A percentile compares a stretch with the other conserved stretches of the same genome.
Conservation (phyloP, 306 rosid genomes). For the Purshia tridentata region DNA sequence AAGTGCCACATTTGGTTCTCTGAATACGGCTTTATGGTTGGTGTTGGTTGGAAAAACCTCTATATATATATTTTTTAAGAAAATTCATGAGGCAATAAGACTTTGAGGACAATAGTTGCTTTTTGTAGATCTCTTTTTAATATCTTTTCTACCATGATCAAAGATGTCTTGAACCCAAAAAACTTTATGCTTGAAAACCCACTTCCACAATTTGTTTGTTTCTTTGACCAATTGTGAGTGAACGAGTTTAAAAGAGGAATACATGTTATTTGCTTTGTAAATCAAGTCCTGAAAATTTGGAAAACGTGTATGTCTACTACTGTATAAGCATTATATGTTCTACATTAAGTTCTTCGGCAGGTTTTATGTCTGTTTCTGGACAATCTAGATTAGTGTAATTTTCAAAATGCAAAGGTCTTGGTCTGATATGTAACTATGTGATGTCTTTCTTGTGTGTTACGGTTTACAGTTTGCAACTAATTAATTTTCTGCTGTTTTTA, state of each 20-base stretch:
- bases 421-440: not conserved
- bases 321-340: constrained; percentile 9
- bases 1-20: constrained; percentile 4
- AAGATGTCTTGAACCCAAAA: not conserved
- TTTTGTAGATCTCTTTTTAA: not conserved
- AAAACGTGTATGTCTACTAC: not conserved
- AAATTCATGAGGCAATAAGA: constrained; percentile 13
- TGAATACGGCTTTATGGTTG: not conserved
- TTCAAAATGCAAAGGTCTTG: not conserved
- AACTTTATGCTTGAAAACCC: not conserved
- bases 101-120: constrained; percentile 21
- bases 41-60: not conserved
- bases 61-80: not conserved
- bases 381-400: not conserved
- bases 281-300: not conserved
- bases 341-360: constrained; percentile 2
- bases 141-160: not conserved
- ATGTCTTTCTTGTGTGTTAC: not conserved
- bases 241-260: not conserved
- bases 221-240: constrained; percentile 5
- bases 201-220: not conserved
- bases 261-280: not conserved
- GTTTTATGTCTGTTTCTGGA: not conserved
- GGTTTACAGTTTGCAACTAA: constrained; percentile 20
- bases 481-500: constrained; percentile 20